A percentile compares a stretch with the other conserved stretches of the same genome.
These are phyloP conservation scores for Pseudocercospora crystallina DNA, from an alignment of 2,329 filamentous ascomycete genomes.

Conservation along the genomic window DNA sequence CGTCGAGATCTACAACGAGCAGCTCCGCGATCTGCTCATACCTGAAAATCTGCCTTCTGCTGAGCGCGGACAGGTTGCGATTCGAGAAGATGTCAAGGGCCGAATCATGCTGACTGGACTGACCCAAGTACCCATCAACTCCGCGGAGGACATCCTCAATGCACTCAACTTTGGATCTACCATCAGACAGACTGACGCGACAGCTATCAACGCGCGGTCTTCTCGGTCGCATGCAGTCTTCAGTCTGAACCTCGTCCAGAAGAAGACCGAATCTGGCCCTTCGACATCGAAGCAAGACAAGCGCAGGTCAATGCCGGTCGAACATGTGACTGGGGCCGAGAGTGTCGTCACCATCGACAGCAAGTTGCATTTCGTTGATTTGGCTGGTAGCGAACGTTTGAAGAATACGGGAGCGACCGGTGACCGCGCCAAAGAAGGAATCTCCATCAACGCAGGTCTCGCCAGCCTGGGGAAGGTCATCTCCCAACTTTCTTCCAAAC, in stretches of 20 bases:
- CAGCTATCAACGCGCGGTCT: conserved; percentile 95
- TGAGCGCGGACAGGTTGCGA: conserved; percentile 79
- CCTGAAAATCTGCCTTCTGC: conserved; percentile 67
- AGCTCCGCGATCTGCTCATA: conserved; percentile 83
- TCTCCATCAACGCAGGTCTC: conserved; percentile 95
- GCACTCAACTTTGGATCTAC: conserved; percentile 89
- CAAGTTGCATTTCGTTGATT: conserved; percentile 97
- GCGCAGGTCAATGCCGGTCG: conserved; percentile 80
- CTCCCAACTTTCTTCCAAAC: conserved; percentile 89
- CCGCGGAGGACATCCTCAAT: conserved; percentile 83
- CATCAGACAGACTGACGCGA: conserved; percentile 94
- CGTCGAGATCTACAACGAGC: conserved; percentile 89
- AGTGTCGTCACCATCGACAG: conserved; percentile 84
- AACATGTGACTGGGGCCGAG: conserved; percentile 68
- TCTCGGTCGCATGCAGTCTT: conserved; percentile 98
- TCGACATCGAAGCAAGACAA: conserved; percentile 68
- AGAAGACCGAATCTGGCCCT: conserved; percentile 58
- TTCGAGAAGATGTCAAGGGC: conserved; percentile 90
- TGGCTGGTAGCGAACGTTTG: conserved; percentile 91
- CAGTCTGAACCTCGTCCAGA: conserved; percentile 88
- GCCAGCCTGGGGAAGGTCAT: conserved; percentile 97
- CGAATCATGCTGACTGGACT: conserved; percentile 92
- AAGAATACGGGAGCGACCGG: conserved; percentile 97
- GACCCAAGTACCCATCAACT: conserved; percentile 83
- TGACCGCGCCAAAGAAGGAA: conserved; percentile 91